Evolutionary conservation across 2,329 filamentous ascomycete species (phyloP), one percentile per base, ranked within the genome.

Genomic region (Penicillium olsonii): DNA sequence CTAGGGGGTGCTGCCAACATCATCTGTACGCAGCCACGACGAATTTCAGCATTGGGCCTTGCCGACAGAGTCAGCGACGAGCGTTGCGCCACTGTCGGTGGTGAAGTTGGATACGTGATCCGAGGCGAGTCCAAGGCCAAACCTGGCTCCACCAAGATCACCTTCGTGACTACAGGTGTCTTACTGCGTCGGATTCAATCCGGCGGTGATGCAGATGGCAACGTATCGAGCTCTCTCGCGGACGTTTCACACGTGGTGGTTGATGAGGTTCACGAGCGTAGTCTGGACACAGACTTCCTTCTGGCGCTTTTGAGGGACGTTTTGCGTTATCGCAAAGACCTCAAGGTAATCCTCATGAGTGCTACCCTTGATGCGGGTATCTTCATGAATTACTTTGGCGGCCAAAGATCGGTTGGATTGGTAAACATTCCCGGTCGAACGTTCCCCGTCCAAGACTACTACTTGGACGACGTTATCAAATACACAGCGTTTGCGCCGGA

Each of bases 21-120:
- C 55, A 84, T 99, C 52, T 96, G 95, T 63, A 99, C 94, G 0
- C 94, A 99, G 63, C 94, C 94, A 18, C 85, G 94, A 50, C 84
- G 94, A 68, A 97, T 99, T 54, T 96, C 92, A 22, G 94, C 94
- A 2, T 81, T 99, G 9, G 92, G 94, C 42, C 80, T 99, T 51
- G 95, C 94, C 2, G 94, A 99, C 69, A 86, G 94, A 61, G 94
- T 99, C 2, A 90, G 90, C 38, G 92, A 96, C 58, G 94, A 99
- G 70, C 83, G 94, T 53, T 95, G 90, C 68, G 84, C 82, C 8
- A 76, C 74, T 27, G 86, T 96, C 10, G 92, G 94, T 4, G 85
- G 90, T 41, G 92, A 97, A 69, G 85, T 97, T 29, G 92, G 92
- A 5, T 97, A 95, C 67, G 83, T 87, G 6, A 96, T 99, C 60